Base-by-base conservation (phyloP, 768 basidiomycete genomes). In the Neoboletus magnificus region DNA sequence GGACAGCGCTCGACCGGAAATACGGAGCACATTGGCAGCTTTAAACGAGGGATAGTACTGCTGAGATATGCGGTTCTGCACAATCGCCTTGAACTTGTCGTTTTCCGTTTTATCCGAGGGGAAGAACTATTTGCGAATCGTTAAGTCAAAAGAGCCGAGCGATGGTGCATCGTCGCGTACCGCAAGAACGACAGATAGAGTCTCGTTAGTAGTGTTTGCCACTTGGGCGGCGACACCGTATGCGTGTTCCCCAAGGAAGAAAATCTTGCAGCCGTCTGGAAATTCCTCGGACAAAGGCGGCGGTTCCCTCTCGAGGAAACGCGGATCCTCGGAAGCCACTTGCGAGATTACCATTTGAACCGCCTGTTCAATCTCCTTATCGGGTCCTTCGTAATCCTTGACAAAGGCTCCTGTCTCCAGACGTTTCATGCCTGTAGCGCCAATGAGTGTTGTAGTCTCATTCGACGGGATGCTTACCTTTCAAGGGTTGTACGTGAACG, bases 151-250 rank as follows among this genome's bases (percentile, higher is more conserved):
- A 48, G 35, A 48, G 40, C 9, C 18, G 40, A 42, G 47, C 6
- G 13, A 40, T 22, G 37, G 35, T 22, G 16, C 23, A 48, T 45
- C 15, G 42, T 22, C 16, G 67, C 78, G 57, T 65, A 96, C 93
- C n/a, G 93, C 95, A 55, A 98, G 81, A 42, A 91, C 74, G 46
- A 98, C 89, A 11, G 92, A 87, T 13, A 98, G 73, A 1, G 83
- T 76, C 3, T 80, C 78, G 4, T 89, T 82, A 0, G 81, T 81
- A 0, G 93, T 91, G 0, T 74, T 80, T 37, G 84, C 80, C 12
- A 99, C 92, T 64, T 94, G 90, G 0, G 95, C 94, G 15, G 96
- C 93, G 3, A 91, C 87, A n/a, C 97, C 97, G 66, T 96, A 99
- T 0, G 91, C 93, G 67, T 93, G 87, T 65, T 91, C 88, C 16